Evolutionary conservation across 2,329 filamentous ascomycete genomes (phyloP), one percentile per base, ranked within the genome.

Genomic region (Cladosporium sp.): DNA sequence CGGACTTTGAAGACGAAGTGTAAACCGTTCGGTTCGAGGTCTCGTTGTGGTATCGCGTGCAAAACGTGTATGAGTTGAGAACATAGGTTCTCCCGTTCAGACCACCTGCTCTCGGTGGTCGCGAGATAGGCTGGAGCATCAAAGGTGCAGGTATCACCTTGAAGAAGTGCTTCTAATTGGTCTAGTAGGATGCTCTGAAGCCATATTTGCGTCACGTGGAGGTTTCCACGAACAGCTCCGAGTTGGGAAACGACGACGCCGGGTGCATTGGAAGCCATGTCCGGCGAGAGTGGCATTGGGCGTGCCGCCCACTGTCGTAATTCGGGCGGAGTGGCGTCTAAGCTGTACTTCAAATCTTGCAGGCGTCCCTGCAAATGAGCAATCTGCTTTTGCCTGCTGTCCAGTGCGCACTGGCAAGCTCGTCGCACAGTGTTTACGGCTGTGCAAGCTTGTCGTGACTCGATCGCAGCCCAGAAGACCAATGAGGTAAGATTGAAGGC

Each of bases 181-280:
- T 57, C 55, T 9, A 57, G 47, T 3, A 57, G 20, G 13, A 57
- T 50, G 47, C 55, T 57, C 12, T 48, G 55, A 9, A 57, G 55
- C 55, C 55, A 57, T 4, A 57, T 9, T 15, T 57, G 55, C 0
- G 55, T 57, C 6, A 57, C 37, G 13, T 57, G 55, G 2, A 57
- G 25, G 15, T 57, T 57, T 1, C 44, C 55, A 7, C 55, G 24
- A 20, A 51, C 36, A 15, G 55, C 37, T 12, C 36, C 45, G n/a
- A 51, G 47, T 35, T 57, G 55, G 4, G 47, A 44, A 15, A 20
- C 15, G 19, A 45, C 34, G 19, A 45, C 44, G 1, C 47, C 35
- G 9, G 36, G 45, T n/a, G 24, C 45, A 22, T 51, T 24, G 0
- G 55, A 47, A 5, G 55, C 45, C 17, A 37, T 19, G n/a, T 25